Evolutionary conservation across 768 basidiomycete species (phyloP), one percentile per base, ranked within the genome.

Genomic region (Boletus subparvulus): DNA sequence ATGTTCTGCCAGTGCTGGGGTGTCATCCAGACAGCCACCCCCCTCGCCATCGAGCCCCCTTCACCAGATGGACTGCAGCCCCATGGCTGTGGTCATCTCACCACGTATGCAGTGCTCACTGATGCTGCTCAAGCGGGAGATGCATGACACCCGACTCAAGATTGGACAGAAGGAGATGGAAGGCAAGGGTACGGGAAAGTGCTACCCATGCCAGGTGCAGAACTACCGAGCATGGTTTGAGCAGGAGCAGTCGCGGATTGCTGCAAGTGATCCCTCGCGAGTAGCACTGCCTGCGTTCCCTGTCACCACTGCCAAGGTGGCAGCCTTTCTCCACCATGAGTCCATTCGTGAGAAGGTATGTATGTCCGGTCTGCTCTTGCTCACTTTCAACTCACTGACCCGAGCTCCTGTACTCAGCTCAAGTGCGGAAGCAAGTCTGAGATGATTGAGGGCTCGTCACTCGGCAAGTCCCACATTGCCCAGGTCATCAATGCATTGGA

Each of bases 401-500:
- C 11, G 3, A 33, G 11, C n/a, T 47, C 11, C 11, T 32, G 19
- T 8, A 10, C 26, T 32, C 52, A 46, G 43, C 33, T 47, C 30
- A 62, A 55, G 33, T 39, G 37, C 21, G 57, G 57, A 30, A 58
- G 54, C 35, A 51, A 45, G 28, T 61, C 67, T 2, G 40, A 58
- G 28, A 55, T 17, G 0, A 59, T 68, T 11, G 14, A 55, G 2
- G 67, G 70, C 14, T 68, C 69, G 4, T 53, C 50, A 0, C 49
- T 76, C 10, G 72, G 74, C 9, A 49, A 59, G n/a, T 60, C 61
- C 2, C 47, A 55, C 17, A 65, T 75, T 24, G 58, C 65, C 26
- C 72, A 73, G 47, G 55, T 58, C 19, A 65, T 75, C 52, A 69
- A 54, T 40, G 69, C 71, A 5, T 66, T 75, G 5, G 65, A 75